Evolutionary conservation across 1,139 yeast species (phyloP).

Genomic region (Taphrina populina): DNA sequence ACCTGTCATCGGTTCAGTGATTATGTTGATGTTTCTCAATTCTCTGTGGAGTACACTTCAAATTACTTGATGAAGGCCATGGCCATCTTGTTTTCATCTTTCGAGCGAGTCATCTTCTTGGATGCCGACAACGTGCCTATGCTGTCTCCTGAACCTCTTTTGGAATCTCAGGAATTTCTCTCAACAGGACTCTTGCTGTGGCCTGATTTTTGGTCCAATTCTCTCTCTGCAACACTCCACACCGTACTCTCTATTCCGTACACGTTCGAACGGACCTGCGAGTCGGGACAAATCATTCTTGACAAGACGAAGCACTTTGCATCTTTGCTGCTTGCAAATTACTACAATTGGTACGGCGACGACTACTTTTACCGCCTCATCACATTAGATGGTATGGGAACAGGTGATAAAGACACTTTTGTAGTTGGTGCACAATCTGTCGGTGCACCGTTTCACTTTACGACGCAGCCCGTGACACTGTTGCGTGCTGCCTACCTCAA

Average conservation of each 20-base stretch:
- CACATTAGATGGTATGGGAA: constrained; percentile 23
- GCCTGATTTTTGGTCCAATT: constrained; percentile 24
- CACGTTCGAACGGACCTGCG: constrained; percentile 19
- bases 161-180: not conserved
- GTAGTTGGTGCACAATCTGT: constrained; percentile 17
- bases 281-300: constrained; percentile 16
- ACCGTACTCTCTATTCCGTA: constrained; percentile 12
- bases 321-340: constrained; percentile 9
- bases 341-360: constrained; percentile 20
- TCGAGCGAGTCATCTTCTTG: constrained; percentile 16
- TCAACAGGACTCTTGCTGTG: constrained; percentile 13
- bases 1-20: constrained; percentile 19
- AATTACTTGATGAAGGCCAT: constrained; percentile 18
- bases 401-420: constrained; percentile 21
- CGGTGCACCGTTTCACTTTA: constrained; percentile 7
- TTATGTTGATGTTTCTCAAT: constrained; percentile 8
- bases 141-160: constrained; percentile 1
- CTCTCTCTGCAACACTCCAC: constrained; percentile 14
- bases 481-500: constrained; percentile 12
- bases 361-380: constrained; percentile 3
- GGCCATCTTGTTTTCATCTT: constrained; percentile 11
- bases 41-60: constrained; percentile 8
- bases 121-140: constrained; percentile 24
- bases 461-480: constrained; percentile 8
- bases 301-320: constrained; percentile 18